These are phyloP conservation scores for Geotrichum australiense DNA, from an alignment of 1,139 yeast species.

Conservation along the genomic window DNA sequence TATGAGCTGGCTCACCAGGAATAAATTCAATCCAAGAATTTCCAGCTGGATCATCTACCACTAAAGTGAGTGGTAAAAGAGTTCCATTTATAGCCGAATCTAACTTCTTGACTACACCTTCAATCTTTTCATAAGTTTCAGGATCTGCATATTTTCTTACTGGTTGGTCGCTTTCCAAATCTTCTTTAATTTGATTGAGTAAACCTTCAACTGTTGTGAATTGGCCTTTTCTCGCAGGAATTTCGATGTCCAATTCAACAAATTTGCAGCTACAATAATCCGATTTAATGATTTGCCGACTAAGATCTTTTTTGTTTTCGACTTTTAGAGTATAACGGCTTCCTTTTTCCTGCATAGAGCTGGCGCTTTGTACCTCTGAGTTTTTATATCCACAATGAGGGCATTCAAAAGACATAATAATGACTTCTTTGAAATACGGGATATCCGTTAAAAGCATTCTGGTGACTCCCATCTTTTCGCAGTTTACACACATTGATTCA, in stretches of 20 bases:
- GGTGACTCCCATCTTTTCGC: constrained; percentile 80
- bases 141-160: constrained; percentile 67
- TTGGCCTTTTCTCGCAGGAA: constrained; percentile 93
- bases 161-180: constrained; percentile 73
- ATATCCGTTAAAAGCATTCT: constrained; percentile 77
- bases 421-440: constrained; percentile 87
- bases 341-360: constrained; percentile 75
- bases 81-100: constrained; percentile 54
- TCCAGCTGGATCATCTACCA: constrained; percentile 91
- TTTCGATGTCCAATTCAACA: constrained; percentile 81
- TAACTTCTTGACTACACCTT: constrained; percentile 57
- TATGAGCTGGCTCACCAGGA: constrained; percentile 85
- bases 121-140: constrained; percentile 67
- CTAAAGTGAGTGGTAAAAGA: constrained; percentile 70
- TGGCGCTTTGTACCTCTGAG: constrained; percentile 92
- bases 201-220: constrained; percentile 89
- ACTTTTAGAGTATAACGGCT: constrained; percentile 63
- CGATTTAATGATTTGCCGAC: constrained; percentile 86
- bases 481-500: constrained; percentile 93
- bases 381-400: constrained; percentile 91
- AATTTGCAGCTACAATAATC: constrained; percentile 81
- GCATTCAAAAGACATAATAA: constrained; percentile 92
- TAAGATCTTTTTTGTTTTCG: constrained; percentile 67
- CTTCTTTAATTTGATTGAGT: constrained; percentile 74
- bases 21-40: constrained; percentile 92